These are phyloP conservation scores for Fusarium setosum DNA, from an alignment of 2,329 filamentous ascomycete genomes.

Conservation along the genomic window DNA sequence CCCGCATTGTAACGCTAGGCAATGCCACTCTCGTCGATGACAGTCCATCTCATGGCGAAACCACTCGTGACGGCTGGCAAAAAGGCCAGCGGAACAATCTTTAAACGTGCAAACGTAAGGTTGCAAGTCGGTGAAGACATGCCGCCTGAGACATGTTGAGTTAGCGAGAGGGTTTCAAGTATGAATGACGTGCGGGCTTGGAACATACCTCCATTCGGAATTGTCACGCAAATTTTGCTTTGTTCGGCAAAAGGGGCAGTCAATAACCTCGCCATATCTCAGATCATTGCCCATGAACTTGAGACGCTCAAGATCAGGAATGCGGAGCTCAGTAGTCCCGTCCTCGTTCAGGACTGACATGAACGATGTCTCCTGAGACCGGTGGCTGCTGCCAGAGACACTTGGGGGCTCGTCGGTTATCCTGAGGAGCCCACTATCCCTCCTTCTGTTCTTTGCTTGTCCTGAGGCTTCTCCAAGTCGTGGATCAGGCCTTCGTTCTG, in stretches of 20 bases:
- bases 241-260: neutral
- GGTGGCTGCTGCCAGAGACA: neutral
- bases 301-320: neutral
- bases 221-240: neutral
- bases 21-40: neutral
- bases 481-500: no score
- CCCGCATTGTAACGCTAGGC: neutral
- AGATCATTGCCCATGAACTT: neutral
- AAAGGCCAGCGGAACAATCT: neutral
- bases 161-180: no score
- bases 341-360: neutral
- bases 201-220: neutral
- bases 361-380: neutral
- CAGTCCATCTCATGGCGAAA: neutral
- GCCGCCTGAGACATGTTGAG: neutral
- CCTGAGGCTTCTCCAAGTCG: no score
- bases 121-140: neutral
- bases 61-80: neutral
- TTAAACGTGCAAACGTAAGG: neutral
- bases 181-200: no score
- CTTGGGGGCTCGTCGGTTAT: no score
- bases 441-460: no score
- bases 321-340: neutral
- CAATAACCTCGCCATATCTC: neutral
- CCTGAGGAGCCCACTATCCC: no score